A percentile compares a stretch with the other conserved stretches of the same genome.
phyloP scores from a whole-genome alignment of 257 asterid species.

The Penstemon eatonii region DNA sequence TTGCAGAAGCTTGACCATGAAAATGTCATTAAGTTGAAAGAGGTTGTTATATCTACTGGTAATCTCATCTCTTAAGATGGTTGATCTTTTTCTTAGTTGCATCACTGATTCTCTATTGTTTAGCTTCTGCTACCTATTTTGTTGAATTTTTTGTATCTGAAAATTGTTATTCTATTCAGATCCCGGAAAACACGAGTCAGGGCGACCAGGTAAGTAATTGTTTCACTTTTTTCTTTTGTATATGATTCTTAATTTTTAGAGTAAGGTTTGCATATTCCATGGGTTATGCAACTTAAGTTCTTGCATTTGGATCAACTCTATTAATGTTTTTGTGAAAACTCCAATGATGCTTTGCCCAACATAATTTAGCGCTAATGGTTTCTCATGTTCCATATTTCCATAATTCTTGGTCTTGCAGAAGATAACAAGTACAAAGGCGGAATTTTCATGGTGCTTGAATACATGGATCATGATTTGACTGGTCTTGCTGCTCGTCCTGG shows the following conservation, averaged over 20 bases:
- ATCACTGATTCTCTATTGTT: not conserved
- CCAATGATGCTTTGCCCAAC: too few relatives aligned
- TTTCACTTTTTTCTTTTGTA: not conserved
- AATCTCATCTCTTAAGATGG: slow-evolving; percentile 16
- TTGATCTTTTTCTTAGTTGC: not conserved
- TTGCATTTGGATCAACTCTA: not conserved
- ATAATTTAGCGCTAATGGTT: slow-evolving; percentile 2
- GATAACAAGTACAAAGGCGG: slow-evolving; percentile 86
- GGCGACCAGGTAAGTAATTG: slow-evolving; percentile 51
- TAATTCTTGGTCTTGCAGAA: slow-evolving; percentile 44
- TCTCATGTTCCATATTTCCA: not conserved
- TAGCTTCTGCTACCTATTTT: not conserved
- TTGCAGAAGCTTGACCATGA: slow-evolving; percentile 89
- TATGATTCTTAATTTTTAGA: not conserved
- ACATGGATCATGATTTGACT: slow-evolving; percentile 93
- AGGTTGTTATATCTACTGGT: slow-evolving; percentile 84
- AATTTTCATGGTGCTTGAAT: slow-evolving; percentile 88
- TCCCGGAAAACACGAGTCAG: slow-evolving; percentile 74
- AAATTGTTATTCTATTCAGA: slow-evolving; percentile 45
- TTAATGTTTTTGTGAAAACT: not conserved
- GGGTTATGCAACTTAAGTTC: too few relatives aligned
- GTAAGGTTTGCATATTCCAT: too few relatives aligned
- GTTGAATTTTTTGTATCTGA: slow-evolving; percentile 22
- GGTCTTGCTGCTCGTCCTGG: slow-evolving; percentile 96
- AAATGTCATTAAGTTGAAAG: slow-evolving; percentile 79